These are phyloP conservation scores for Schizosaccharomyces lindneri DNA, from an alignment of 805 yeast species.

Conservation along the genomic window DNA sequence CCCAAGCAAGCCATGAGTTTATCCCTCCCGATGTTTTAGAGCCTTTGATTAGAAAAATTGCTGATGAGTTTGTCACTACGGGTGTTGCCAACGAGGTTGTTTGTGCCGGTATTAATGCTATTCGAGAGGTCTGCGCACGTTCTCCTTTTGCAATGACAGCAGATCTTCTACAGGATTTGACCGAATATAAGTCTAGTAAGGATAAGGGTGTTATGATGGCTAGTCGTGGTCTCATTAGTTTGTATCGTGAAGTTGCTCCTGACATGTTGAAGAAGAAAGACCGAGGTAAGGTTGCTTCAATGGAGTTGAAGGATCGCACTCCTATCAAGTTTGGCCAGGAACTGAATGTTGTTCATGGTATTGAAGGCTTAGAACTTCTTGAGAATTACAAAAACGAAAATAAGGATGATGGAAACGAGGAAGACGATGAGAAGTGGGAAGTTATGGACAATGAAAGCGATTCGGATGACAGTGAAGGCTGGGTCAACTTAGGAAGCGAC, in stretches of 20 bases:
- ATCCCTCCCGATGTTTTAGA: constrained; percentile 85
- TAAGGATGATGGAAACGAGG: constrained; percentile 25
- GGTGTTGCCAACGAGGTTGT: constrained; percentile 98
- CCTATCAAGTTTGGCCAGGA: constrained; percentile 50
- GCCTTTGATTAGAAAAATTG: constrained; percentile 67
- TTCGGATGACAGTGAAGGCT: constrained; percentile 46
- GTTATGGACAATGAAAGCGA: constrained; percentile 14
- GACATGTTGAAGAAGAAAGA: constrained; percentile 78
- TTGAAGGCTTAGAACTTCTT: constrained; percentile 77
- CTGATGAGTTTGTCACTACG: constrained; percentile 91
- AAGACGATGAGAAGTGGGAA: constrained; percentile 7
- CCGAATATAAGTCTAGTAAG: constrained; percentile 78
- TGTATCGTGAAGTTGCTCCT: constrained; percentile 88
- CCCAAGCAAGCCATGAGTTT: constrained; percentile 87
- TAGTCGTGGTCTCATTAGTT: constrained; percentile 60
- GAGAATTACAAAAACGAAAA: constrained; percentile 56
- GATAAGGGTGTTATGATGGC: constrained; percentile 87
- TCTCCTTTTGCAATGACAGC: constrained; percentile 87
- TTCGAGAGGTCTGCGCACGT: constrained; percentile 75
- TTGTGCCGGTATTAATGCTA: constrained; percentile 89
- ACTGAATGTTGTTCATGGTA: constrained; percentile 32
- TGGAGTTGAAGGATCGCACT: constrained; percentile 39
- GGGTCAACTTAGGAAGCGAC: constrained; percentile 72
- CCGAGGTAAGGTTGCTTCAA: constrained; percentile 76
- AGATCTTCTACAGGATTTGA: constrained; percentile 64